Evolutionary conservation across 768 basidiomycete species (phyloP).

Genomic region (Termitomyces sp.): DNA sequence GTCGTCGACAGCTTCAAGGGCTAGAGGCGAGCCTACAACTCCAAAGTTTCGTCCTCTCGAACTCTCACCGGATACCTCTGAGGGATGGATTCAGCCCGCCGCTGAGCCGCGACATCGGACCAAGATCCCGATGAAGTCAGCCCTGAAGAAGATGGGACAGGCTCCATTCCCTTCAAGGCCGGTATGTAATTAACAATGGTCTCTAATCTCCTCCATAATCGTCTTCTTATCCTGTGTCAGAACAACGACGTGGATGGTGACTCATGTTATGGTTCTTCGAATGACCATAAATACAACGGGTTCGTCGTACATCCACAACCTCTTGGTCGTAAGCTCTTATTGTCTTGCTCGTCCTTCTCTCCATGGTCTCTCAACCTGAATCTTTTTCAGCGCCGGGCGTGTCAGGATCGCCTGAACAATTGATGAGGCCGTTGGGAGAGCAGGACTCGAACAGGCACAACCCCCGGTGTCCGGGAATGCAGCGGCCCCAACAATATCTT

Average conservation of each 20-base stretch:
- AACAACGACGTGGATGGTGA: neutral
- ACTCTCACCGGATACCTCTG: slow-evolving; percentile 6
- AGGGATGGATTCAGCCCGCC: slow-evolving; percentile 9
- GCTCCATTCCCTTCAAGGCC: neutral
- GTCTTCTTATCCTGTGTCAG: neutral
- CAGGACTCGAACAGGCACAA: slow-evolving; percentile 7
- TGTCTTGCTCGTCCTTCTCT: neutral
- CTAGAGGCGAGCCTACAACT: slow-evolving; percentile 24
- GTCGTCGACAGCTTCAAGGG: slow-evolving; percentile 19
- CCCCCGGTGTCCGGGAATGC: neutral
- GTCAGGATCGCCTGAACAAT: neutral
- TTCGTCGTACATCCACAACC: neutral
- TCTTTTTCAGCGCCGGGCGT: neutral
- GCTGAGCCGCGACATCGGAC: slow-evolving; percentile 12
- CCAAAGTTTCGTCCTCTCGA: slow-evolving; percentile 14
- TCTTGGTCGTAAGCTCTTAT: neutral
- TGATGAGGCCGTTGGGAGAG: slow-evolving; percentile 6
- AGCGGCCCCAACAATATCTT: neutral
- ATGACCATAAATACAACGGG: neutral
- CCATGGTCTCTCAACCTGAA: neutral
- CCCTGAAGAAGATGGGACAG: slow-evolving; percentile 1
- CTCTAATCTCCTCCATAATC: neutral
- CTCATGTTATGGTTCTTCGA: neutral
- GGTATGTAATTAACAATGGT: neutral
- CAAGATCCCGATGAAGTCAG: slow-evolving; percentile 3